These are phyloP conservation scores for Colletotrichum agaves DNA, from an alignment of 2,329 filamentous ascomycete genomes.

Conservation along the genomic window DNA sequence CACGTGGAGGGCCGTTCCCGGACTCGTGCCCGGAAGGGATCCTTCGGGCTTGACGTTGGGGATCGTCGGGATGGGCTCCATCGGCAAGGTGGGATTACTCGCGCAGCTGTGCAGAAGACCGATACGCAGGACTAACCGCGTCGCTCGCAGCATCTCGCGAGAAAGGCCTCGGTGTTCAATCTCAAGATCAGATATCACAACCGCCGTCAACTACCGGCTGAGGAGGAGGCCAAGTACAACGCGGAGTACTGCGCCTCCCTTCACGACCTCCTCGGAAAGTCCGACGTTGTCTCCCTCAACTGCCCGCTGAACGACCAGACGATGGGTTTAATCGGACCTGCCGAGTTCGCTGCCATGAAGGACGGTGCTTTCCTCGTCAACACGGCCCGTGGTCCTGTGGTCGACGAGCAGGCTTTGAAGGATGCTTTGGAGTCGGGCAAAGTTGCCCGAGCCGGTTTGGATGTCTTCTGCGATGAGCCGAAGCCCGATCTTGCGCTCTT, in stretches of 20 bases:
- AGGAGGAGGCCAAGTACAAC: conserved; percentile 48
- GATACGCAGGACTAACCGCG: background rate
- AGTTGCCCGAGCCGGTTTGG: conserved; percentile 58
- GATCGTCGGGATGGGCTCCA: conserved; percentile 60
- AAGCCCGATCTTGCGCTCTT: conserved; percentile 52
- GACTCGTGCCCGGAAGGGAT: conserved; percentile 33
- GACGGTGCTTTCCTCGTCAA: conserved; percentile 59
- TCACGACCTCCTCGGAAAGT: conserved; percentile 50
- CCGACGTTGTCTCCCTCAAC: conserved; percentile 54
- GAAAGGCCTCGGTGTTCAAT: conserved; percentile 53
- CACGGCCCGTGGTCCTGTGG: conserved; percentile 60
- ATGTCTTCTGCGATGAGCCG: conserved; percentile 59
- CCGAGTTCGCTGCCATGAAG: conserved; percentile 59
- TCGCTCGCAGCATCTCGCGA: conserved; percentile 47
- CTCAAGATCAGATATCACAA: conserved; percentile 58
- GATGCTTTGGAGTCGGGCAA: conserved; percentile 58
- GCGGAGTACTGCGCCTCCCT: conserved; percentile 51
- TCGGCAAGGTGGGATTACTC: conserved; percentile 50
- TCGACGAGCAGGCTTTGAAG: conserved; percentile 60
- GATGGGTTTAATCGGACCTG: conserved; percentile 49
- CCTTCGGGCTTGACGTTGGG: conserved; percentile 51
- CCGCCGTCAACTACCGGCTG: conserved; percentile 46
- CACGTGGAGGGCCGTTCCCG: conserved; percentile 48
- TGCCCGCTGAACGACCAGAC: conserved; percentile 55
- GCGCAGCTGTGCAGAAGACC: background rate